A percentile compares a stretch with the other conserved stretches of the same genome.
phyloP scores from a whole-genome alignment of 495 filamentous ascomycete genomes.

The Copromyces sp. region DNA sequence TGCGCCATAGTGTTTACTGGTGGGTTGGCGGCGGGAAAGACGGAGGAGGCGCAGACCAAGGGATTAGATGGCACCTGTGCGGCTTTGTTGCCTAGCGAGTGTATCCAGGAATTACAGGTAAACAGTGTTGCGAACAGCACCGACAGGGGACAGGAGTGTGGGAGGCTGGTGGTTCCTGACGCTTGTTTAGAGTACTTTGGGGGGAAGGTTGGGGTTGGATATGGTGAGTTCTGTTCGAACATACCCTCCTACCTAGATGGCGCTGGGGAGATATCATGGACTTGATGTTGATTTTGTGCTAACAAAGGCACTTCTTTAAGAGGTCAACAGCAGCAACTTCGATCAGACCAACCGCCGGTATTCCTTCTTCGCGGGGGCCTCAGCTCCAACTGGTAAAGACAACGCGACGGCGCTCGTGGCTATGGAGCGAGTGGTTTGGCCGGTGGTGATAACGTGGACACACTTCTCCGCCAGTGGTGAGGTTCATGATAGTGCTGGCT shows the following conservation, averaged over 20 bases:
- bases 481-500: conserved; percentile 8
- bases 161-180: conserved; percentile 5
- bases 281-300: not conserved
- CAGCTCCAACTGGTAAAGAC: not conserved
- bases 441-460: conserved; percentile 17
- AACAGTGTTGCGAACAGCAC: conserved; percentile 1
- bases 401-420: conserved; percentile 4
- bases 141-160: conserved; percentile 2
- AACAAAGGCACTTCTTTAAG: not conserved
- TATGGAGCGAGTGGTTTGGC: conserved; percentile 9
- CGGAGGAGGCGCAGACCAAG: not conserved
- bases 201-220: not conserved
- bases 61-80: conserved; percentile 1
- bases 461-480: conserved; percentile 7
- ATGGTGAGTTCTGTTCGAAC: conserved; percentile 5
- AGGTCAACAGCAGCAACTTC: not conserved
- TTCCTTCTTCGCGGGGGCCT: conserved; percentile 9
- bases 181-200: conserved; percentile 3
- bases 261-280: not conserved
- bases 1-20: conserved; percentile 12
- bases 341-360: not conserved
- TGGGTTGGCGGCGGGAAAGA: not conserved
- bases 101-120: conserved; percentile 10
- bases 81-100: conserved; percentile 1
- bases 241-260: not conserved